These are phyloP conservation scores for Sclerotinia borealis DNA, from an alignment of 2,329 filamentous ascomycete species.

Conservation along the genomic window DNA sequence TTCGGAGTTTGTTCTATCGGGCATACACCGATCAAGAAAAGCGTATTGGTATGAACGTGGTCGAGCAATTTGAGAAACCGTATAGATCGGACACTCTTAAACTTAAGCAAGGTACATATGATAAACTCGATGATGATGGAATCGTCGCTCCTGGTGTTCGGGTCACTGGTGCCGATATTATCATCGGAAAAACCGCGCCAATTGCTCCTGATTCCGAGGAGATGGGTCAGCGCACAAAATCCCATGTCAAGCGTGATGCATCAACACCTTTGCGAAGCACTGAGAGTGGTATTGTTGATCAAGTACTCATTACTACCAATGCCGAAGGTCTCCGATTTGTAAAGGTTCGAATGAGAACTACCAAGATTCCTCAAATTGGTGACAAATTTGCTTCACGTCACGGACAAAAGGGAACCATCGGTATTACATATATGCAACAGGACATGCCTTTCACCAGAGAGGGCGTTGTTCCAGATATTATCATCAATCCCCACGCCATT, in stretches of 20 bases:
- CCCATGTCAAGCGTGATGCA: slow-evolving; percentile 89
- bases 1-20: slow-evolving; percentile 96
- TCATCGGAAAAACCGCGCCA: slow-evolving; percentile 96
- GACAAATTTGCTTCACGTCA: slow-evolving; percentile 99
- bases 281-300: slow-evolving; percentile 93
- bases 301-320: slow-evolving; percentile 90
- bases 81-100: slow-evolving; percentile 81
- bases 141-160: slow-evolving; percentile 90
- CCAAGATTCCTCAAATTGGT: slow-evolving; percentile 96
- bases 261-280: slow-evolving; percentile 92
- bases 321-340: slow-evolving; percentile 91
- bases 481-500: slow-evolving; percentile 99
- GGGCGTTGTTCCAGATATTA: slow-evolving; percentile 87
- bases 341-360: slow-evolving; percentile 94
- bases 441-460: slow-evolving; percentile 97
- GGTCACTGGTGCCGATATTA: slow-evolving; percentile 96
- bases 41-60: slow-evolving; percentile 84
- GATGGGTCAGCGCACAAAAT: slow-evolving; percentile 81
- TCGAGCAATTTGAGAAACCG: slow-evolving; percentile 95
- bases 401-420: slow-evolving; percentile 98
- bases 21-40: slow-evolving; percentile 97
- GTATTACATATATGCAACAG: slow-evolving; percentile 95
- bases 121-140: slow-evolving; percentile 95
- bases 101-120: slow-evolving; percentile 91
- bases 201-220: slow-evolving; percentile 91